Percentiles rank a stretch among this genome's conserved stretches.
Conservation (phyloP, 305 asterid species). For the Ajuga reptans region DNA sequence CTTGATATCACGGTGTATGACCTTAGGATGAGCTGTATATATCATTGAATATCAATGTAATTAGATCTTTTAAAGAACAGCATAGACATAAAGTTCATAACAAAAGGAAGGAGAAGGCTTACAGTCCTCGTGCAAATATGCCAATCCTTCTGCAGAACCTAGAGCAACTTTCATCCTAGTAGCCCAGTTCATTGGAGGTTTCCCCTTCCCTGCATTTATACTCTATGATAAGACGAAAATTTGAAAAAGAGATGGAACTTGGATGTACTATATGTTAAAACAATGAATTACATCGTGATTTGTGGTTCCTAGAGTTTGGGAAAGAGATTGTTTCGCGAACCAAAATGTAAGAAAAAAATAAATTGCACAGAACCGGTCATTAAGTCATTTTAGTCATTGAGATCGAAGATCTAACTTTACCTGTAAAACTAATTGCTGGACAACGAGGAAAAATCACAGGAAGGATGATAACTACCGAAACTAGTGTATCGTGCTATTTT, state of each 20-base stretch:
- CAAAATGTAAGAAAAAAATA: background rate
- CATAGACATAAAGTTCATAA: conserved; percentile 10
- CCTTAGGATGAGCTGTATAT: conserved; percentile 73
- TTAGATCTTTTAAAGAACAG: background rate
- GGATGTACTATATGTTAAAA: conserved; percentile 1
- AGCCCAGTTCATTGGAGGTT: conserved; percentile 57
- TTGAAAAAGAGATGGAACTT: conserved; percentile 19
- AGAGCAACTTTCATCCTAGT: conserved; percentile 68
- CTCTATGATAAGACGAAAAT: conserved; percentile 17
- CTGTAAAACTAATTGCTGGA: background rate
- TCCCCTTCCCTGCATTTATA: conserved; percentile 49
- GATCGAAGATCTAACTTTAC: background rate
- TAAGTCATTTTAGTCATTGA: background rate
- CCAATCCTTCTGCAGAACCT: conserved; percentile 79
- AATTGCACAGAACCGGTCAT: background rate
- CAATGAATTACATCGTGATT: conserved; percentile 3
- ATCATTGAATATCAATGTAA: conserved; percentile 17
- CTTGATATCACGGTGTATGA: conserved; percentile 89
- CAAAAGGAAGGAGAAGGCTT: conserved; percentile 32
- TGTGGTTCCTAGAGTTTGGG: conserved; percentile 1
- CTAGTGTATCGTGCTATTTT: background rate
- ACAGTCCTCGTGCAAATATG: conserved; percentile 83
- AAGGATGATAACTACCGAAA: background rate
- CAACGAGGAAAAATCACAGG: background rate
- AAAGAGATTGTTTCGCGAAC: background rate